phyloP scores from a whole-genome alignment of 257 asterid species.

The Solanum paucissectum region DNA sequence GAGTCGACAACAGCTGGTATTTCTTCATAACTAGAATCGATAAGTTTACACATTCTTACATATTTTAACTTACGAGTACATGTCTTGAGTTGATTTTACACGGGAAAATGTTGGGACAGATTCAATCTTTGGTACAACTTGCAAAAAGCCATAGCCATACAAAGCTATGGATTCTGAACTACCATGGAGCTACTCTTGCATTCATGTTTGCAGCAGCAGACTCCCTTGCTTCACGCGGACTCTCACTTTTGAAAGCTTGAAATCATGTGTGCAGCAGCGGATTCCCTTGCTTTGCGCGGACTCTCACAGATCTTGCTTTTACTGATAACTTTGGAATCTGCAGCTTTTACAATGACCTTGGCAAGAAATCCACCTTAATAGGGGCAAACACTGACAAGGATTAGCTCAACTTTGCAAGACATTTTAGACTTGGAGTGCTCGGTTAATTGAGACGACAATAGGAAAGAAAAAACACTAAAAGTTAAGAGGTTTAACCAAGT shows the following conservation, averaged over 20 bases:
- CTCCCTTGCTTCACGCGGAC: not conserved
- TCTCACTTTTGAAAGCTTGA: not conserved
- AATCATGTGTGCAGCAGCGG: slow-evolving; percentile 7
- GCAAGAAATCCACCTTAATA: slow-evolving; percentile 5
- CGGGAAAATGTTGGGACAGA: not conserved
- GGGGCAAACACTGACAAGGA: not conserved
- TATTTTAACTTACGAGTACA: not conserved
- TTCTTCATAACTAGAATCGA: not conserved
- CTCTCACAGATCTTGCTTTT: not conserved
- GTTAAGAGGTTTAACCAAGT: not conserved
- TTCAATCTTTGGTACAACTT: not conserved
- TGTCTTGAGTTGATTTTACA: not conserved
- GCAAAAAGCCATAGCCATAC: not conserved
- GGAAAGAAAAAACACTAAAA: not conserved
- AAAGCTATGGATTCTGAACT: not conserved
- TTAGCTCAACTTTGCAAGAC: not conserved
- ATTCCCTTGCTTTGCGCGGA: slow-evolving; percentile 3
- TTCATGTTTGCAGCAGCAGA: slow-evolving; percentile 8
- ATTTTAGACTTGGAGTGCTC: not conserved
- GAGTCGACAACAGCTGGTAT: not conserved
- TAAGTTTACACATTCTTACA: not conserved
- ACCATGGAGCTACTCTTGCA: not conserved
- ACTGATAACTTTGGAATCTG: not conserved
- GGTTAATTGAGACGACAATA: not conserved
- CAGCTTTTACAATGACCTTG: slow-evolving; percentile 4